Conservation (phyloP, 495 filamentous ascomycete species). For the Evansstolkia leycettana region DNA sequence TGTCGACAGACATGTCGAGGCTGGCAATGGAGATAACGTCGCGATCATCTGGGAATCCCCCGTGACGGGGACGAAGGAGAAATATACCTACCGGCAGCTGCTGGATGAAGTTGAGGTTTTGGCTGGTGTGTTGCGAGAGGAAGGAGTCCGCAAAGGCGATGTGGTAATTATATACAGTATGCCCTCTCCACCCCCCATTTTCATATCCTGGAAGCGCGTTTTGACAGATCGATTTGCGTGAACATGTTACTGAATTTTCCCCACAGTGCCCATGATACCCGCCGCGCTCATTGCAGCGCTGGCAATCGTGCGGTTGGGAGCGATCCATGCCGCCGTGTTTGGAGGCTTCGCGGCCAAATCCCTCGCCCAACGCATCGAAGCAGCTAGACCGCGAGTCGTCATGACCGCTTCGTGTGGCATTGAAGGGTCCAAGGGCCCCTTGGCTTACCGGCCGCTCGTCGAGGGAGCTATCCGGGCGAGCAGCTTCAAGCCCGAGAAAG, state of each 20-base stretch:
- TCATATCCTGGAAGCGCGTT: too few species aligned
- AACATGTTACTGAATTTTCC: not conserved
- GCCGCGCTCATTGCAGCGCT: slow-evolving; percentile 75
- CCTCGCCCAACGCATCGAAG: slow-evolving; percentile 81
- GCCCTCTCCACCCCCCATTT: too few species aligned
- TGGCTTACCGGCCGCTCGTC: slow-evolving; percentile 59
- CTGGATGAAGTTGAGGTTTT: slow-evolving; percentile 74
- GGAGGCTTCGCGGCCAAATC: slow-evolving; percentile 77
- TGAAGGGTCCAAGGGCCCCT: slow-evolving; percentile 68
- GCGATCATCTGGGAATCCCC: slow-evolving; percentile 87
- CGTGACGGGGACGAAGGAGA: slow-evolving; percentile 62
- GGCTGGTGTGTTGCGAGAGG: slow-evolving; percentile 70
- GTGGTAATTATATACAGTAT: slow-evolving; percentile 88
- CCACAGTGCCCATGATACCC: slow-evolving; percentile 87
- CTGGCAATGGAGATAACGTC: slow-evolving; percentile 54
- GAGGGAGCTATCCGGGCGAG: slow-evolving; percentile 51
- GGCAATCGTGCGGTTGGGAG: slow-evolving; percentile 69
- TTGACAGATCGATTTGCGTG: not conserved
- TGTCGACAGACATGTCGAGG: slow-evolving; percentile 73
- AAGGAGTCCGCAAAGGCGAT: slow-evolving; percentile 77
- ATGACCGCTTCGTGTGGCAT: slow-evolving; percentile 89
- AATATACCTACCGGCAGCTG: slow-evolving; percentile 60
- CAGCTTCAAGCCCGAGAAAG: slow-evolving; percentile 48
- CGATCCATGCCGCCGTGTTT: slow-evolving; percentile 86
- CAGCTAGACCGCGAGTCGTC: slow-evolving; percentile 59